Evolutionary conservation across 345 rosid genomes (phyloP), one percentile per base, ranked within the genome.

Genomic region (Sonneratia alba): DNA sequence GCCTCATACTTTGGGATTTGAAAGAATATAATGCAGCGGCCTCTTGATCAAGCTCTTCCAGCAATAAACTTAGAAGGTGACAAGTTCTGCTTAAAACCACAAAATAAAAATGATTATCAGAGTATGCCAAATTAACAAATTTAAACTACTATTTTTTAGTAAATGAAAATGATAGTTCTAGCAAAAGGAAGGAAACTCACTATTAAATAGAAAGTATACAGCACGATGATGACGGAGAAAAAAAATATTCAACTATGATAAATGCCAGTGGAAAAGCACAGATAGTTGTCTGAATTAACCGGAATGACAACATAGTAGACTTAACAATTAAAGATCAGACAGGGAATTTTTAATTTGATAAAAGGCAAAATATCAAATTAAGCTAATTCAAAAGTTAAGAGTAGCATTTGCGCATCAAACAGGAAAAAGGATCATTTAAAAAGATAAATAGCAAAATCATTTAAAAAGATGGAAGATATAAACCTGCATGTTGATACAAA

Each of bases 401-500:
- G 53, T 1, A 10, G 53, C 53, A 57, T 22, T 3, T 57, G 21
- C 34, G 10, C 34, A 57, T 53, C 22, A 18, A 53, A 16, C n/a
- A 16, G 3, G n/a, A 22, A 16, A 53, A 53, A 8, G 64, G 64
- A 57, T 57, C n/a, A 57, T 57, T 57, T 24, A n/a, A 34, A n/a
- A 12, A 57, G n/a, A n/a, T n/a, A 57, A 1, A 6, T 14, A 57
- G 19, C 18, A 24, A 11, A 34, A n/a, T 6, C 16, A 0, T 15
- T 27, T 5, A 5, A 36, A 65, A 36, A 36, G 7, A 66, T 36
- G 22, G 43, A 68, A n/a, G 69, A 34, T 73, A 42, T 70, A 73
- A 68, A 94, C 97, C 97, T 88, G 97, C 99, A 92, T 64, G 98
- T 92, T 6, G 99, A 95, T 74, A 87, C 94, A 80, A 95, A 92